A percentile compares a stretch with the other conserved stretches of the same genome.
phyloP scores from a whole-genome alignment of 1,284 basidiomycete species.

The Chiua sp. region DNA sequence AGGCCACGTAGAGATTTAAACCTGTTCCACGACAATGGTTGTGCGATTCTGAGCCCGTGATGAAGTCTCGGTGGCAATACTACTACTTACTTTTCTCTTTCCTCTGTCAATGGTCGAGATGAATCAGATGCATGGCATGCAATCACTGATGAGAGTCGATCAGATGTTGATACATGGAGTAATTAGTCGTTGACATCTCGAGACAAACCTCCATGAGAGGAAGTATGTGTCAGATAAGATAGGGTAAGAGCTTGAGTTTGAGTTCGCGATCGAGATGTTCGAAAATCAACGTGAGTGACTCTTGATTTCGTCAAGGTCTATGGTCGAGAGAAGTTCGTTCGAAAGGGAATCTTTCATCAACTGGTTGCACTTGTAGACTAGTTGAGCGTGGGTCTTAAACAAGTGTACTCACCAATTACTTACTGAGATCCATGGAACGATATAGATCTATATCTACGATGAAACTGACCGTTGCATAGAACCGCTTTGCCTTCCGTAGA shows the following conservation, averaged over 20 bases:
- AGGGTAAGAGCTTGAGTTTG: slow-evolving; percentile 94
- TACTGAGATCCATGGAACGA: slow-evolving; percentile 87
- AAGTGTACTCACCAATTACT: slow-evolving; percentile 29
- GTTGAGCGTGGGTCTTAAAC: slow-evolving; percentile 41
- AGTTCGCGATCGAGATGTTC: slow-evolving; percentile 96
- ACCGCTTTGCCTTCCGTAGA: slow-evolving; percentile 94
- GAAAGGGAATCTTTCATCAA: slow-evolving; percentile 99
- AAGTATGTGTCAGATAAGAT: slow-evolving; percentile 94
- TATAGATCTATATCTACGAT: slow-evolving; percentile 97
- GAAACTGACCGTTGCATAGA: slow-evolving; percentile 97
- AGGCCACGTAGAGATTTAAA: too few relatives aligned
- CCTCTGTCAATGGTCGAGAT: too few relatives aligned
- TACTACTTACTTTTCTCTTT: too few relatives aligned
- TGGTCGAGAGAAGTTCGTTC: slow-evolving; percentile 95
- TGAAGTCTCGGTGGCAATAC: too few relatives aligned
- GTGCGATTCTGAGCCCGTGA: too few relatives aligned
- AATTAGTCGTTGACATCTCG: slow-evolving; percentile 97
- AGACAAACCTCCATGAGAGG: slow-evolving; percentile 97
- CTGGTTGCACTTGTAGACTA: slow-evolving; percentile 96
- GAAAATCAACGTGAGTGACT: slow-evolving; percentile 89
- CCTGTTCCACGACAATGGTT: too few relatives aligned
- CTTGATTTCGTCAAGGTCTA: slow-evolving; percentile 96
- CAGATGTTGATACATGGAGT: slow-evolving; percentile 87
- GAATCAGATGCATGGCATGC: too few relatives aligned
- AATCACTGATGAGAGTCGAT: slow-evolving; percentile 91